These are phyloP conservation scores for Corylus heterophylla DNA, from an alignment of 306 rosid genomes.

Conservation along the genomic window DNA sequence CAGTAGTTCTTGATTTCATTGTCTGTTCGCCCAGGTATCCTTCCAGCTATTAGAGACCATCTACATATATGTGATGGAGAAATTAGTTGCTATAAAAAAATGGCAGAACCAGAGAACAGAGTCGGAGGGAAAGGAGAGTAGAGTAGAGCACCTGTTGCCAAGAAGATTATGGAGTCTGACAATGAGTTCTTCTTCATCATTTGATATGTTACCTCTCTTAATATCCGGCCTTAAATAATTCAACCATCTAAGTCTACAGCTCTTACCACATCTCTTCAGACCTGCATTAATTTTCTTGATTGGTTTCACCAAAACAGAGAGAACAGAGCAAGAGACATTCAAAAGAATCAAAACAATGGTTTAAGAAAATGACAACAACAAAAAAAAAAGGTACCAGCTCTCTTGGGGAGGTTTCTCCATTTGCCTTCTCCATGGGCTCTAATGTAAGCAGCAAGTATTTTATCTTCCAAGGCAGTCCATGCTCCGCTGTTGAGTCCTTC, in stretches of 20 bases:
- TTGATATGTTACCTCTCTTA: slow-evolving; percentile 46
- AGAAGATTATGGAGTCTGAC: slow-evolving; percentile 47
- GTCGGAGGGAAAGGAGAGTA: not conserved
- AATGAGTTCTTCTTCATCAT: slow-evolving; percentile 47
- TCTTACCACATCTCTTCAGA: slow-evolving; percentile 44
- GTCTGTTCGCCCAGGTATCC: slow-evolving; percentile 56
- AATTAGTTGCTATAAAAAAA: not conserved
- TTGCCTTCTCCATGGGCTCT: slow-evolving; percentile 41
- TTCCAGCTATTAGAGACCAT: slow-evolving; percentile 51
- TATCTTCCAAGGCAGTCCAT: slow-evolving; percentile 48
- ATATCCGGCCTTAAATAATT: slow-evolving; percentile 49
- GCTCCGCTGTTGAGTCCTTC: slow-evolving; percentile 49
- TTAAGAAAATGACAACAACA: not conserved
- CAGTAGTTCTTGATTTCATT: slow-evolving; percentile 51
- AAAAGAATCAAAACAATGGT: too few relatives aligned
- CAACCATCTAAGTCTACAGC: slow-evolving; percentile 46
- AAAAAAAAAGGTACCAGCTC: slow-evolving; percentile 30
- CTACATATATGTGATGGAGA: slow-evolving; percentile 4
- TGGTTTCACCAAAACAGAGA: not conserved
- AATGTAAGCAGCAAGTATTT: slow-evolving; percentile 30
- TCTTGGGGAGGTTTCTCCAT: slow-evolving; percentile 45
- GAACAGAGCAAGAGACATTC: not conserved
- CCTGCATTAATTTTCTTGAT: slow-evolving; percentile 27
- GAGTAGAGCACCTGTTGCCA: slow-evolving; percentile 35
- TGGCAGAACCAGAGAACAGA: not conserved